A percentile compares a stretch with the other conserved stretches of the same genome.
Evolutionary conservation across 768 basidiomycete genomes (phyloP).

Genomic region (Kwoniella shandongensis): DNA sequence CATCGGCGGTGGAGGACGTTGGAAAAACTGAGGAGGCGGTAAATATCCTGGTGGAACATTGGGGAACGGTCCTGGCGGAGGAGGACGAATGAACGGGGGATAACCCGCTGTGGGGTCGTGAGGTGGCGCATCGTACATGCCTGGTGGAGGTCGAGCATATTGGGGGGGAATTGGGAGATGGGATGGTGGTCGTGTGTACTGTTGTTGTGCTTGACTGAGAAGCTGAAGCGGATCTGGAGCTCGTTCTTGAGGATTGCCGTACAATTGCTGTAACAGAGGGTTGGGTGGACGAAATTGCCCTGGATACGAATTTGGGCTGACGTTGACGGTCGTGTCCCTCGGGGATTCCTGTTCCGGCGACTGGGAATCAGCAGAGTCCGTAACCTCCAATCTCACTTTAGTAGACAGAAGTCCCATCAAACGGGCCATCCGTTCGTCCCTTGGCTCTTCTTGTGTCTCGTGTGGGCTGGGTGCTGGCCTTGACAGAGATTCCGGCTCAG

Average conservation of each 20-base stretch:
- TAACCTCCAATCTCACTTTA: constrained; percentile 16
- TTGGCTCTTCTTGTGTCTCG: constrained; percentile 8
- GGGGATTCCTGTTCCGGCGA: constrained; percentile 9
- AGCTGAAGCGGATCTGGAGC: constrained; percentile 24
- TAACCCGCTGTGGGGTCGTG: background rate
- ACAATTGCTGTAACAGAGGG: constrained; percentile 19
- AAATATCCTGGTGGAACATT: too few relatives aligned
- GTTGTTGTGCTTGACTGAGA: constrained; percentile 18
- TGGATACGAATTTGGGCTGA: constrained; percentile 3
- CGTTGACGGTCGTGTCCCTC: background rate
- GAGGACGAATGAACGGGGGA: background rate
- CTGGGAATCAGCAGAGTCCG: background rate
- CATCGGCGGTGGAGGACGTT: background rate
- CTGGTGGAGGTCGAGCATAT: constrained; percentile 9
- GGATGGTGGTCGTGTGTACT: background rate
- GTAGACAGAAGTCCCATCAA: constrained; percentile 31
- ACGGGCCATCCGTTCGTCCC: constrained; percentile 32
- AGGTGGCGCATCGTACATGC: constrained; percentile 10
- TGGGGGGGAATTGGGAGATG: constrained; percentile 20
- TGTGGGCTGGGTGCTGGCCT: background rate
- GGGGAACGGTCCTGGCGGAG: too few relatives aligned
- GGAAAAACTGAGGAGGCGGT: constrained; percentile 9
- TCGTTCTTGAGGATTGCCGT: constrained; percentile 15
- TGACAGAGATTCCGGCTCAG: background rate
- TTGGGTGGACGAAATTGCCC: constrained; percentile 9